Evolutionary conservation across 2,329 filamentous ascomycete species (phyloP).

Genomic region (Aspergillus novoparasiticus): DNA sequence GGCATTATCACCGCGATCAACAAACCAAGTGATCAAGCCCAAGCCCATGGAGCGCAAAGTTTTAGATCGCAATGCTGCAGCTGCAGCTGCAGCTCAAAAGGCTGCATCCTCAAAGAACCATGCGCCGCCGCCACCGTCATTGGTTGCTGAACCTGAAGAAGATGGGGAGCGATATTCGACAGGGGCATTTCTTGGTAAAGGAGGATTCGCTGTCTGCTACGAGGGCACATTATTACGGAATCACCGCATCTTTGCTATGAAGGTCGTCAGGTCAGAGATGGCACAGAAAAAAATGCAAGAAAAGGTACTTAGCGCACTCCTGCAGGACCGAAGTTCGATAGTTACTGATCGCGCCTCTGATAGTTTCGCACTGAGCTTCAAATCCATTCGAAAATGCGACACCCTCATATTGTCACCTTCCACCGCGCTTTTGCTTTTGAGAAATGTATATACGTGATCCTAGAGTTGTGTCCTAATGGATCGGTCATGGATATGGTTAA

Average conservation of each 20-base stretch:
- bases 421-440: constrained; percentile 90
- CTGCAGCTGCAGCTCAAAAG: constrained; percentile 33
- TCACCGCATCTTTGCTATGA: constrained; percentile 51
- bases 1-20: constrained; percentile 51
- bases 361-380: constrained; percentile 82
- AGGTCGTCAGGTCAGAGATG: constrained; percentile 55
- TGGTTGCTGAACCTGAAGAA: constrained; percentile 48
- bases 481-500: constrained; percentile 98
- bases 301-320: constrained; percentile 40
- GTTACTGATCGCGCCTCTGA: constrained; percentile 12
- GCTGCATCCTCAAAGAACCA: constrained; percentile 44
- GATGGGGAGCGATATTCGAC: constrained; percentile 49
- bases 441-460: constrained; percentile 85
- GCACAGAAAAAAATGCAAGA: constrained; percentile 55
- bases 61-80: constrained; percentile 38
- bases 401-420: constrained; percentile 95
- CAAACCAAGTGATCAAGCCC: constrained; percentile 49
- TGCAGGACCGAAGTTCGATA: background rate
- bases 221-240: constrained; percentile 49
- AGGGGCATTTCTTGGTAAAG: constrained; percentile 51
- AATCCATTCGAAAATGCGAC: constrained; percentile 96
- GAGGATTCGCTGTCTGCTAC: constrained; percentile 55
- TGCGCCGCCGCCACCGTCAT: constrained; percentile 48
- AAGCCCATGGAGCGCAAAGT: constrained; percentile 44
- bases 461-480: constrained; percentile 93